Base-by-base conservation (phyloP, 805 yeast species). In the Spathaspora arborariae region DNA sequence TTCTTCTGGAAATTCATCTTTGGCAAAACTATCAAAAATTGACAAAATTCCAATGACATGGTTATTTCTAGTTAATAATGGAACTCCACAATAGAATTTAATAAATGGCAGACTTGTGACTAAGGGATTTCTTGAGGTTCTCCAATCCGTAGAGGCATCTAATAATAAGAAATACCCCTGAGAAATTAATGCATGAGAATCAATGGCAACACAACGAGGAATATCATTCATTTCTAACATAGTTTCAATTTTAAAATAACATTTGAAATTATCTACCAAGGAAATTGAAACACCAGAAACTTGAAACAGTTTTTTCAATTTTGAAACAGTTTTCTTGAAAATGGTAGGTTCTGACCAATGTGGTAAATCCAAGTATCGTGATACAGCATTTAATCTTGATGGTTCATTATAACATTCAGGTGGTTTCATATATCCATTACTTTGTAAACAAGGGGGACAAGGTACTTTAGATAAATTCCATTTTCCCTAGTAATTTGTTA, bases 71-170 rank as follows among this genome's bases (percentile, higher is more conserved):
- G 74, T 61, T 11, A 55, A 49, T 34, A 84, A 55, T 0, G 88
- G 88, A 4, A 81, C 86, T 0, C 86, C 88, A 30, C 81, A 76
- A 58, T 84, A 86, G 56, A 83, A 83, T 46, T 64, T 70, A 44
- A 85, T 77, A 47, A 65, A 64, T 0, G 92, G 90, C 0, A 72
- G 67, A 0, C 83, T 82, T 18, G 71, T 76, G 1, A 86, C 87
- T 41, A 84, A 67, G 0, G 92, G 92, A 55, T 80, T 83, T 36
- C 68, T 64, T 15, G 63, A 56, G 3, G 83, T 76, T 58, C 95
- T 70, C 94, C 95, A 86, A 57, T 86, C 95, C 30, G 66, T 65
- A 4, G 80, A 60, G 2, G 90, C 82, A 59, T 85, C 87, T 4
- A 72, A 58, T 6, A 86, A 53, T 3, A 80, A 66, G 45, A 86